These are phyloP conservation scores for Rauvolfia tetraphylla DNA, from an alignment of 257 asterid species.

Conservation along the genomic window DNA sequence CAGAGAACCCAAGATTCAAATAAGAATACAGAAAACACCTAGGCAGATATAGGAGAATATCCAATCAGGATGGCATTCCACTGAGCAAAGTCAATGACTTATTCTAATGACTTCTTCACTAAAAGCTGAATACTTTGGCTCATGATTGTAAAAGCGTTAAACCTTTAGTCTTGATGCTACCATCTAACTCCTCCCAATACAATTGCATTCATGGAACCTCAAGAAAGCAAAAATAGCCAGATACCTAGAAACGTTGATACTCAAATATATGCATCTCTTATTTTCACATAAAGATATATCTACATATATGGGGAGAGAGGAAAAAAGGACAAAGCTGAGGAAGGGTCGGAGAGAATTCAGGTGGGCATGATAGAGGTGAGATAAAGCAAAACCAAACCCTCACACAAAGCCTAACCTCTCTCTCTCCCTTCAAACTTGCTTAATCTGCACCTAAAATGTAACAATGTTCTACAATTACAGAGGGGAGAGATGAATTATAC, in stretches of 20 bases:
- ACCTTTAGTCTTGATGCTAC: constrained; percentile 24
- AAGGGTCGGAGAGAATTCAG: constrained; percentile 38
- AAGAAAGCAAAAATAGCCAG: background rate
- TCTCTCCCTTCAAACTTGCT: constrained; percentile 10
- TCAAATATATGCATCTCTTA: background rate
- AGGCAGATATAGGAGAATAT: constrained; percentile 24
- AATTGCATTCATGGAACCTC: constrained; percentile 37
- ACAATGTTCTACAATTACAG: background rate
- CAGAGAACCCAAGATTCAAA: constrained; percentile 12
- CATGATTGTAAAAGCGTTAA: constrained; percentile 24
- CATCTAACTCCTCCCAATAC: constrained; percentile 24
- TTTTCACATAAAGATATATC: background rate
- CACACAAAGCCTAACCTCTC: constrained; percentile 13
- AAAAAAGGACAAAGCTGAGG: constrained; percentile 18
- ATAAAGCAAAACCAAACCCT: constrained; percentile 27
- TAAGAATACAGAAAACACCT: constrained; percentile 16
- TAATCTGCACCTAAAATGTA: background rate
- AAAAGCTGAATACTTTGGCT: constrained; percentile 25
- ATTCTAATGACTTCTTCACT: no score
- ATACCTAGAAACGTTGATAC: background rate
- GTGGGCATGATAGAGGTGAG: constrained; percentile 16
- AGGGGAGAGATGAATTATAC: background rate
- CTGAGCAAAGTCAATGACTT: constrained; percentile 24
- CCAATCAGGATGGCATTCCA: constrained; percentile 34
- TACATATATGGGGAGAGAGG: background rate